Conservation (phyloP, 2,329 filamentous ascomycete species). For the Lecanicillium sp. region DNA sequence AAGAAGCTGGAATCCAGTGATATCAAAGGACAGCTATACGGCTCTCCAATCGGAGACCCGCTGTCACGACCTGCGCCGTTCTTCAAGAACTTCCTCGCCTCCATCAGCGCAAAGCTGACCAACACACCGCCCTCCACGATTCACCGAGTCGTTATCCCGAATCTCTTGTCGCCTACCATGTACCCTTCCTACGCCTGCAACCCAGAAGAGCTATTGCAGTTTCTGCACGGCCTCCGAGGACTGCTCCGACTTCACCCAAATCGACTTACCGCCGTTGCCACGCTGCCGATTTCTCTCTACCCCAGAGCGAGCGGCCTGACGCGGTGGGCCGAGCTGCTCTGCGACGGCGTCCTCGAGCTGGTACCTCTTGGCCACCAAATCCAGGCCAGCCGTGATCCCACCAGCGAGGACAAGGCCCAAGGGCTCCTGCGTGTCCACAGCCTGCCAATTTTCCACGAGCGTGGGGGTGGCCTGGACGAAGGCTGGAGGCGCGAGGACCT, state of each 20-base stretch:
- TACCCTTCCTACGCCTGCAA: constrained; percentile 65
- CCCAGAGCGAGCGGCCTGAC: constrained; percentile 69
- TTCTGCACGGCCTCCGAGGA: constrained; percentile 71
- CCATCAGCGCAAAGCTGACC: constrained; percentile 49
- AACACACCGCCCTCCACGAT: constrained; percentile 54
- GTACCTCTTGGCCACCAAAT: constrained; percentile 57
- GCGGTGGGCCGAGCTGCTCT: constrained; percentile 79
- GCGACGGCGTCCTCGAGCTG: constrained; percentile 81
- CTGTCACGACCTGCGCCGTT: constrained; percentile 20
- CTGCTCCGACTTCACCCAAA: constrained; percentile 63
- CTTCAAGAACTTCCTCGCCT: constrained; percentile 58
- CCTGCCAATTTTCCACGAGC: constrained; percentile 80
- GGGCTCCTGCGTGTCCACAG: constrained; percentile 80
- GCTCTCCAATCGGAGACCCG: constrained; percentile 42
- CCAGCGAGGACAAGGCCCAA: constrained; percentile 69
- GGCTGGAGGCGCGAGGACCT: constrained; percentile 74
- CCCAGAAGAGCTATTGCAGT: constrained; percentile 71
- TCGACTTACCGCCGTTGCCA: constrained; percentile 65
- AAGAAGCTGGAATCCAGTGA: constrained; percentile 51
- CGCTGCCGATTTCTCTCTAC: constrained; percentile 73
- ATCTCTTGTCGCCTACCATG: constrained; percentile 76
- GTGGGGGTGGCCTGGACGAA: constrained; percentile 68
- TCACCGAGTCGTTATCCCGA: constrained; percentile 81
- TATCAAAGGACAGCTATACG: constrained; percentile 44
- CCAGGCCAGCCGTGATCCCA: constrained; percentile 43